phyloP scores from a whole-genome alignment of 164 flowering plant species.

The Vitis cinerea region DNA sequence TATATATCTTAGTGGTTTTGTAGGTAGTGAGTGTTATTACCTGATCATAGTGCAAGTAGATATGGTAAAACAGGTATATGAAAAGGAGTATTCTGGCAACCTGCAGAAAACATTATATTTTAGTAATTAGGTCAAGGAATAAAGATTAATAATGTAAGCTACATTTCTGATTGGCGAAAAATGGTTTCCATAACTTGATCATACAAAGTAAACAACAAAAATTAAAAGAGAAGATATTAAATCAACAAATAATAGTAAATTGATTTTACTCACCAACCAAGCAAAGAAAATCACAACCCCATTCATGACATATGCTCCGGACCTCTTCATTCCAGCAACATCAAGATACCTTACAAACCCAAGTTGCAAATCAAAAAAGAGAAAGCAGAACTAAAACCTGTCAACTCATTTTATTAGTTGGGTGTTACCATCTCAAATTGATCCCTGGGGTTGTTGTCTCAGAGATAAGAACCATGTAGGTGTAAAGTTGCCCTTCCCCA shows the following conservation, averaged over 20 bases:
- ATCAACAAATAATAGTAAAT: background rate
- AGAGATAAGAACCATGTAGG: constrained; percentile 37
- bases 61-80: constrained; percentile 32
- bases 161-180: background rate
- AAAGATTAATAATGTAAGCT: background rate
- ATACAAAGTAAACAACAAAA: background rate
- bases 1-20: no score
- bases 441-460: constrained; percentile 37
- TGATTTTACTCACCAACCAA: constrained; percentile 29
- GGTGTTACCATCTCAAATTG: constrained; percentile 37
- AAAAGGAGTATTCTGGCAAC: constrained; percentile 40
- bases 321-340: constrained; percentile 36
- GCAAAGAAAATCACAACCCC: constrained; percentile 32
- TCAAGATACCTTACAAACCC: constrained; percentile 33
- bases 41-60: constrained; percentile 35
- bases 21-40: constrained; percentile 11
- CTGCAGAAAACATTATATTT: constrained; percentile 17
- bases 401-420: background rate
- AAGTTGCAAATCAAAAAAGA: background rate
- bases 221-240: no score
- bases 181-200: background rate
- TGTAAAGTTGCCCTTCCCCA: constrained; percentile 38
- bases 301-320: constrained; percentile 31
- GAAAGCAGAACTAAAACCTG: background rate
- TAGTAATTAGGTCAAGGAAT: background rate